A percentile compares a stretch with the other conserved stretches of the same genome.
These are phyloP conservation scores for Berkeleyomyces basicola DNA, from an alignment of 2,329 filamentous ascomycete genomes.

Conservation along the genomic window DNA sequence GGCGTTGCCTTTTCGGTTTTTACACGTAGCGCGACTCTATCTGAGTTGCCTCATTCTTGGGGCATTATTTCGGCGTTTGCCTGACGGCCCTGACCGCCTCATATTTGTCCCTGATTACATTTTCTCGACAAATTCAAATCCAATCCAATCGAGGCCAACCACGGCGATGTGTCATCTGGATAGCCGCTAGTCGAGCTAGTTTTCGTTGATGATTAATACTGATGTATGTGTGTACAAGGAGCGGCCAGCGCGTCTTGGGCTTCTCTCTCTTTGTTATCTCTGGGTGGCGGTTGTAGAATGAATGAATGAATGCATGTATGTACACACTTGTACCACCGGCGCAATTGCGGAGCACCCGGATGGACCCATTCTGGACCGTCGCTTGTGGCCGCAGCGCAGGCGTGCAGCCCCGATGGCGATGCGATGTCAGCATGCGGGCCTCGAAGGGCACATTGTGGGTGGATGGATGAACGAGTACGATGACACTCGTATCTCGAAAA, in stretches of 20 bases:
- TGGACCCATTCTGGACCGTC: background rate
- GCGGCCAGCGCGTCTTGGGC: background rate
- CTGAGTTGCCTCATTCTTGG: background rate
- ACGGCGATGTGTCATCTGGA: background rate
- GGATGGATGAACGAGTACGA: too few relatives aligned
- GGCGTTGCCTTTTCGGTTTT: background rate
- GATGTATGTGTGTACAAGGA: background rate
- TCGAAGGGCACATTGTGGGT: too few relatives aligned
- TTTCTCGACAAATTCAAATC: background rate
- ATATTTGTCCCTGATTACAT: background rate
- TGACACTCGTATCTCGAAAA: background rate
- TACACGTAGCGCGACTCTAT: background rate
- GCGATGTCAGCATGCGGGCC: background rate
- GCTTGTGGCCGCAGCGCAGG: background rate
- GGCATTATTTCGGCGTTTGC: background rate
- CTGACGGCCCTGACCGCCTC: background rate
- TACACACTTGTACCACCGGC: background rate
- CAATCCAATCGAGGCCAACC: background rate
- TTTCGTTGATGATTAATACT: background rate
- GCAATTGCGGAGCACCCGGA: conserved; percentile 7
- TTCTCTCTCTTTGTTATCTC: background rate
- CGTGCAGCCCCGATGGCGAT: background rate
- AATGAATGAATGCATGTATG: background rate
- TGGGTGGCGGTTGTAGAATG: background rate
- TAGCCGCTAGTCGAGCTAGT: background rate